Evolutionary conservation across 23 red algal species (phyloP), one percentile per base, ranked within the genome.

Genomic region (Agarophyton chilense): DNA sequence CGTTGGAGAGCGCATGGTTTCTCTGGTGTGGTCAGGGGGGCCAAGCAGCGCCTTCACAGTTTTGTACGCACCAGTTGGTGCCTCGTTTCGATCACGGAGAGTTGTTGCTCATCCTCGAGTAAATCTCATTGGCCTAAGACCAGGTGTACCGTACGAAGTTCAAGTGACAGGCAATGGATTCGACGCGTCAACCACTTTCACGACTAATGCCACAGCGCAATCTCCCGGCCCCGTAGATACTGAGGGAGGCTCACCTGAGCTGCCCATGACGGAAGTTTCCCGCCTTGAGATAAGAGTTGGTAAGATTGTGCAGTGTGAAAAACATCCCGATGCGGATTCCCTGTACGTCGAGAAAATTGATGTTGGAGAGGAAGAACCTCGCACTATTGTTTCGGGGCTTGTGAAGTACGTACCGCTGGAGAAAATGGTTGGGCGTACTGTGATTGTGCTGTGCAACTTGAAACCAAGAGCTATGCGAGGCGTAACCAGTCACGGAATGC

Each of bases 391-490:
- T 45, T 90, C 84, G 13, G 93, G 93, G 18, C 78, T 95, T 29
- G 93, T 95, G 6, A 90, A 82, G 73, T 95, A 72, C 72, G 51
- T 90, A 13, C 68, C 85, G 10, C 16, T 78, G 32, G 66, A 57
- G 11, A 86, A 89, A 60, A 61, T 95, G 84, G 74, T 86, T 5
- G 93, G 72, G 9, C 86, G 93, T 12, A 66, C 34, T 17, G 93
- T 95, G 25, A 26, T 95, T 32, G 93, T 95, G 29, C 44, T 95
- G 72, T 80, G 84, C 47, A 95, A 95, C 33, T 56, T 95, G 18
- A 95, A 95, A 40, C 93, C 84, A 10, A 63, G 93, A 29, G 78
- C 77, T 31, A 95, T 95, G 93, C 78, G 93, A 56, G 93, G 93
- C 18, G 81, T 95, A 28, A 72, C 78, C 1, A 87, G 79, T 46